Evolutionary conservation across 2,329 filamentous ascomycete genomes (phyloP).

Genomic region (Talaromyces sp.): DNA sequence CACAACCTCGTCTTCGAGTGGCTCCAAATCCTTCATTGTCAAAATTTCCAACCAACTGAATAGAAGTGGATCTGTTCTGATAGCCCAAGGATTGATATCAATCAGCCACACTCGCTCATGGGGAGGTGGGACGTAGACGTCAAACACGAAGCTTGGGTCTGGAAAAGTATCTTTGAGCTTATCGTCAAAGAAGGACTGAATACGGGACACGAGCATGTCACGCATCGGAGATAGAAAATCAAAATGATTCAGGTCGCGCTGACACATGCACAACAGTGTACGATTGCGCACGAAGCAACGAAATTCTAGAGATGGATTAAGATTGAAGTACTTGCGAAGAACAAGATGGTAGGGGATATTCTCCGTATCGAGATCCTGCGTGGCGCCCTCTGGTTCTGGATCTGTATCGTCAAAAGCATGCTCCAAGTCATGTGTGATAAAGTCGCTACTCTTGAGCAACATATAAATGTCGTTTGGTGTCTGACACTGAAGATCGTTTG

Average conservation of each 20-base stretch:
- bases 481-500: conserved; percentile 87
- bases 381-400: conserved; percentile 37
- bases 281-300: conserved; percentile 87
- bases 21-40: conserved; percentile 54
- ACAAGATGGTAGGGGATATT: conserved; percentile 73
- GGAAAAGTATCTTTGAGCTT: conserved; percentile 73
- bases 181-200: conserved; percentile 72
- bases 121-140: conserved; percentile 79
- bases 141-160: conserved; percentile 80
- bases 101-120: conserved; percentile 78
- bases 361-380: conserved; percentile 18
- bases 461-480: conserved; percentile 89
- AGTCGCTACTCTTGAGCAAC: conserved; percentile 89
- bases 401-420: conserved; percentile 80
- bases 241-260: conserved; percentile 88
- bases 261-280: conserved; percentile 74
- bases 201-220: conserved; percentile 62
- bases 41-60: conserved; percentile 90
- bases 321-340: conserved; percentile 79
- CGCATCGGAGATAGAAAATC: conserved; percentile 71
- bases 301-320: conserved; percentile 90
- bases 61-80: conserved; percentile 78
- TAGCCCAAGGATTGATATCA: conserved; percentile 94
- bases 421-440: conserved; percentile 88
- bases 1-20: conserved; percentile 32